Conservation (phyloP, 305 asterid species). For the Solanum hybrid region DNA sequence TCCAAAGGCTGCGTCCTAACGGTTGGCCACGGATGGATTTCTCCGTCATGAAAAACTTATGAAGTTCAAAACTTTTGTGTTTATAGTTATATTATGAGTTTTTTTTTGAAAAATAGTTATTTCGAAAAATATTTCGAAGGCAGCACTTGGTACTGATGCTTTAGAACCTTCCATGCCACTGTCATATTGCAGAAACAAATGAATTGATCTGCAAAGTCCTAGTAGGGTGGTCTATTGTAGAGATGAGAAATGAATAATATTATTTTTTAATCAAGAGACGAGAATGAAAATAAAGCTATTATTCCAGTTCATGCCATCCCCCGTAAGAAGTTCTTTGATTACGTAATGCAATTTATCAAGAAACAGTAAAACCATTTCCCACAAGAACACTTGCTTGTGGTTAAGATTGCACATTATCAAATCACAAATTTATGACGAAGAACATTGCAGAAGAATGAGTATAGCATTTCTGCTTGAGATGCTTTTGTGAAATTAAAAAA, state of each 20-base stretch:
- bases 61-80: not conserved
- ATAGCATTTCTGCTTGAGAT: not conserved
- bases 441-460: not conserved
- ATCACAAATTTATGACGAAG: not conserved
- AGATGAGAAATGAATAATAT: not conserved
- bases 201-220: not conserved
- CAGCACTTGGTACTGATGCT: not conserved
- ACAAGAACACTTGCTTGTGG: not conserved
- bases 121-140: not conserved
- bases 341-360: not conserved
- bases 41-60: not conserved
- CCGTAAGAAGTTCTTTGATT: not conserved
- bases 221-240: not conserved
- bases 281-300: not conserved
- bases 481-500: not conserved
- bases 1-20: not conserved
- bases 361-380: not conserved
- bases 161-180: not conserved
- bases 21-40: not conserved
- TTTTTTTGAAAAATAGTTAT: not conserved
- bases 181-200: not conserved
- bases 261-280: not conserved
- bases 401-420: not conserved
- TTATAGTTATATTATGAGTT: not conserved
- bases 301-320: not conserved